Conservation (phyloP, 2,329 filamentous ascomycete species). For the Trichothecium sympodiale region DNA sequence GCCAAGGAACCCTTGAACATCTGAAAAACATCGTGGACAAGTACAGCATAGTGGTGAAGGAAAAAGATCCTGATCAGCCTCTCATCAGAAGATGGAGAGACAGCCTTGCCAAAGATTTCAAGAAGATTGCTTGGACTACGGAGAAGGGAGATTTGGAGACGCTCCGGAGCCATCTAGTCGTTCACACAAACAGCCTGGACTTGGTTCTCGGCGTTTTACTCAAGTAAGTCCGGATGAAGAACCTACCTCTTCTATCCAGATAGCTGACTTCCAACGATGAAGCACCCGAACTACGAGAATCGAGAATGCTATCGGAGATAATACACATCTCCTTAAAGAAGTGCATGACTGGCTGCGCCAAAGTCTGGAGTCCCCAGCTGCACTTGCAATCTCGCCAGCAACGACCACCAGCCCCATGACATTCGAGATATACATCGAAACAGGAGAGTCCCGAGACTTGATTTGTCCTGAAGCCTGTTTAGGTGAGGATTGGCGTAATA, state of each 20-base stretch:
- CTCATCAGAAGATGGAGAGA: no score
- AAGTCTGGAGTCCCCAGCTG: no score
- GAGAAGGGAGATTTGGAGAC: slow-evolving; percentile 4
- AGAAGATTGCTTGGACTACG: slow-evolving; percentile 7
- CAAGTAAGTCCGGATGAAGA: no score
- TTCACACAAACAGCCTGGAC: slow-evolving; percentile 5
- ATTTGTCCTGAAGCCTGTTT: no score
- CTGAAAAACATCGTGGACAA: not conserved
- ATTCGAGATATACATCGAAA: no score
- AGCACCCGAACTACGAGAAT: slow-evolving; percentile 4
- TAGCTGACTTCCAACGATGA: no score
- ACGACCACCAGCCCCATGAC: no score
- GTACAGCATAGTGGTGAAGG: slow-evolving; percentile 3
- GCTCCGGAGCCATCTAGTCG: slow-evolving; percentile 3
- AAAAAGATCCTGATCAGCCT: no score
- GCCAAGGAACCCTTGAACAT: not conserved
- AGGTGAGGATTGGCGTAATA: no score
- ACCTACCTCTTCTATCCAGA: no score
- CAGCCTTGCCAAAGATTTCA: slow-evolving; percentile 4
- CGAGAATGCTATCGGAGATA: not conserved
- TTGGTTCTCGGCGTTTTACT: slow-evolving; percentile 5
- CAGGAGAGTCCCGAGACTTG: no score
- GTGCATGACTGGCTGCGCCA: not conserved
- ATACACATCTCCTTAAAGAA: not conserved
- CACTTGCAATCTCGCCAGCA: no score